Evolutionary conservation across 257 asterid species (phyloP).

Genomic region (Nicotiana tomentosiformis): DNA sequence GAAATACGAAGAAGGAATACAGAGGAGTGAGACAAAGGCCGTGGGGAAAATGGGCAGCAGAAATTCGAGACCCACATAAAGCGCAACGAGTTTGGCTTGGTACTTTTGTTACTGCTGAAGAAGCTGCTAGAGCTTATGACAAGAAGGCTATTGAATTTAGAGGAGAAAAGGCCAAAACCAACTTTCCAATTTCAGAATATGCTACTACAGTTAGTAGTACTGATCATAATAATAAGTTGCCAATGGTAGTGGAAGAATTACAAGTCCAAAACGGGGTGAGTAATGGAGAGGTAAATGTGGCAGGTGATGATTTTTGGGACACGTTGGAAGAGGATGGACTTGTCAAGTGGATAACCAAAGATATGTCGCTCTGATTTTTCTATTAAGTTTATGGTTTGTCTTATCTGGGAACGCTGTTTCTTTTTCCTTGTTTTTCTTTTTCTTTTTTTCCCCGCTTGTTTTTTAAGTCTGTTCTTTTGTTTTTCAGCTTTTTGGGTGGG

Average conservation of each 20-base stretch:
- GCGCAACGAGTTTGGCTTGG: constrained; percentile 14
- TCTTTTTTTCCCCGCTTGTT: not conserved
- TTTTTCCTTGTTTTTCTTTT: not conserved
- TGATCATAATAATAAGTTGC: not conserved
- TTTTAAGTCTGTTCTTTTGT: too few species aligned
- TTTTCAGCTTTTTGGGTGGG: too few species aligned
- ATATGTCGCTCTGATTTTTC: not conserved
- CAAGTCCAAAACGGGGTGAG: not conserved
- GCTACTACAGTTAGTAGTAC: not conserved
- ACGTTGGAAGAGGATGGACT: not conserved
- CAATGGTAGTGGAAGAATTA: not conserved
- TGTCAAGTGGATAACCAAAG: not conserved
- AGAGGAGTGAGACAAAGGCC: constrained; percentile 18
- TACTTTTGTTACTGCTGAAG: constrained; percentile 15
- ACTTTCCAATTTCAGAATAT: constrained; percentile 21
- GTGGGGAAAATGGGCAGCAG: constrained; percentile 22
- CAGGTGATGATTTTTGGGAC: not conserved
- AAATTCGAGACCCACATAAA: constrained; percentile 14
- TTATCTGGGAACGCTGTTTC: not conserved
- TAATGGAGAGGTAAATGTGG: not conserved
- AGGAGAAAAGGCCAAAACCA: constrained; percentile 21
- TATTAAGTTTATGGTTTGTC: not conserved
- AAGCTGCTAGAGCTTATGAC: constrained; percentile 30
- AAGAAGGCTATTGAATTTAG: constrained; percentile 11
- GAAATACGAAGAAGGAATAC: not conserved